Evolutionary conservation across 345 rosid species (phyloP).

Genomic region (Adansonia digitata): DNA sequence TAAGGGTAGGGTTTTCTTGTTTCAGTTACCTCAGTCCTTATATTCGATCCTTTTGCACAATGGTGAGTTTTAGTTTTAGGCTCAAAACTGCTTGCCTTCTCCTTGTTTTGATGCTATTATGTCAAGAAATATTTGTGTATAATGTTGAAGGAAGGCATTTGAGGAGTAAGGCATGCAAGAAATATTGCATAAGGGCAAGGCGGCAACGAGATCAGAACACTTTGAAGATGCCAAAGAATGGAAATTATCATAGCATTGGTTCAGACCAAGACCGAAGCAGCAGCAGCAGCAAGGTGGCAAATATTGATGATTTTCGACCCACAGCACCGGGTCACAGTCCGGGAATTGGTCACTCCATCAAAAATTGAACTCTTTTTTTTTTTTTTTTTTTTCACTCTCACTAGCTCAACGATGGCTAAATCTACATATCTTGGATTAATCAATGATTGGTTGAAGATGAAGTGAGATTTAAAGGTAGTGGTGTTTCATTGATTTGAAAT

Average conservation of each 20-base stretch:
- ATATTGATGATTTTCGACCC: conserved; percentile 31
- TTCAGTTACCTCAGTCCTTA: too few species aligned
- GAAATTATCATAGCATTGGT: not conserved
- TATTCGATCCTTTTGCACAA: too few species aligned
- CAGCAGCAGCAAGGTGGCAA: conserved; percentile 17
- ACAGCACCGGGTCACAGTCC: conserved; percentile 47
- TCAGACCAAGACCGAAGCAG: conserved; percentile 5
- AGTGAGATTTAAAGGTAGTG: too few species aligned
- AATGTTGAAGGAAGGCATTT: conserved; percentile 12
- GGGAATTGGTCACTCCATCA: conserved; percentile 39
- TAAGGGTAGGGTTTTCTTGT: not conserved
- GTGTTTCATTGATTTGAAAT: too few species aligned
- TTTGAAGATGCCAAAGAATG: not conserved
- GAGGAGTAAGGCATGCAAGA: conserved; percentile 2
- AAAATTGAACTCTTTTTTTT: conserved; percentile 25
- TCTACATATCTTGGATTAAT: not conserved
- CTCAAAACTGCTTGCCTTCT: not conserved
- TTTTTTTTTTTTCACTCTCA: too few species aligned
- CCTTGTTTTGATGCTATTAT: not conserved
- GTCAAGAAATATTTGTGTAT: not conserved
- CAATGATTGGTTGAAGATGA: not conserved
- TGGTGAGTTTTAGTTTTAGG: too few species aligned
- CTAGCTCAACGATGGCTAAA: not conserved
- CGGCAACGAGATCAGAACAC: not conserved
- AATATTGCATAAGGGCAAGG: too few species aligned